Conservation (phyloP, 495 filamentous ascomycete genomes). For the Hyphodiscus hymeniophilus region DNA sequence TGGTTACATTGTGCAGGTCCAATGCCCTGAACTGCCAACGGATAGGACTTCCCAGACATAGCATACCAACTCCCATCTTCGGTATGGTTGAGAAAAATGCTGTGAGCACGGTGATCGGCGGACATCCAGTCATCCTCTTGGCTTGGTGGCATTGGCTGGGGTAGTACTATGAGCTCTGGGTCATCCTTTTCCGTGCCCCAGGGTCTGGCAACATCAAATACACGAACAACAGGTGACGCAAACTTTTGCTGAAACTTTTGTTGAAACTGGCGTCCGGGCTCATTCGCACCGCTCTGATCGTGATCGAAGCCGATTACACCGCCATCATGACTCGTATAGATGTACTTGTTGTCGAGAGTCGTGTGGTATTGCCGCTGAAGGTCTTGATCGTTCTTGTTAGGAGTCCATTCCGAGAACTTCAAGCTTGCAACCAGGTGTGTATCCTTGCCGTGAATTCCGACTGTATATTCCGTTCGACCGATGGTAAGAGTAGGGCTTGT, state of each 20-base stretch:
- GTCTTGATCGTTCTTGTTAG: slow-evolving; percentile 86
- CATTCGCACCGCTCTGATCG: slow-evolving; percentile 29
- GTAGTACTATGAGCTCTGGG: slow-evolving; percentile 65
- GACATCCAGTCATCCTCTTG: slow-evolving; percentile 40
- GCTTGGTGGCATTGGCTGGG: slow-evolving; percentile 69
- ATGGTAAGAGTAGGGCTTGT: slow-evolving; percentile 65
- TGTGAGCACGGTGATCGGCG: slow-evolving; percentile 45
- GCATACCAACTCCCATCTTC: slow-evolving; percentile 86
- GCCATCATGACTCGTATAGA: slow-evolving; percentile 85
- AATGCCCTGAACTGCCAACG: slow-evolving; percentile 67
- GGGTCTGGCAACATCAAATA: slow-evolving; percentile 83
- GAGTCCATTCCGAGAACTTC: slow-evolving; percentile 90
- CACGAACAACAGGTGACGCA: slow-evolving; percentile 73
- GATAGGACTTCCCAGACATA: slow-evolving; percentile 80
- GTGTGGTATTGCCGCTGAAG: slow-evolving; percentile 70
- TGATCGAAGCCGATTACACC: slow-evolving; percentile 73
- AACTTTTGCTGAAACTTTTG: slow-evolving; percentile 51
- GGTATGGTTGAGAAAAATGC: slow-evolving; percentile 83
- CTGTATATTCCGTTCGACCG: slow-evolving; percentile 78
- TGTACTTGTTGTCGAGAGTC: slow-evolving; percentile 81
- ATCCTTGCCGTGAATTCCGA: slow-evolving; percentile 71
- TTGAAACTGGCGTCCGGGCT: slow-evolving; percentile 19
- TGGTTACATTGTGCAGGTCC: slow-evolving; percentile 55
- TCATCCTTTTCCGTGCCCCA: slow-evolving; percentile 48
- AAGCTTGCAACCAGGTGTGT: slow-evolving; percentile 78